Percentiles rank a stretch among this genome's conserved stretches.
These are phyloP conservation scores for Pezicula neosporulosa DNA, from an alignment of 2,329 filamentous ascomycete species.

Conservation along the genomic window DNA sequence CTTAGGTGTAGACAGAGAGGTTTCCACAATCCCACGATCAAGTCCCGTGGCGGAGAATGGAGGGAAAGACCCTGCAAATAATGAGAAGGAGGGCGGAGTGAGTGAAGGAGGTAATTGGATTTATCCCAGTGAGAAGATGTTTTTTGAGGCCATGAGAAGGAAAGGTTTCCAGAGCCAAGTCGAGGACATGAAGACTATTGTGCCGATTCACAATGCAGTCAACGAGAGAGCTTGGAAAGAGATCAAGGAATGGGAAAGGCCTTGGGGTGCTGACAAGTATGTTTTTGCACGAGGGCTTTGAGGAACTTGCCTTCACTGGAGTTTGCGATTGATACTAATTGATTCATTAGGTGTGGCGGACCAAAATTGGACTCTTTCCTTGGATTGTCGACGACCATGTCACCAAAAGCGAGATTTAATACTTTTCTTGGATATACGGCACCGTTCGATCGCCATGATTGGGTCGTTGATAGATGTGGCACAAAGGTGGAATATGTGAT, in stretches of 20 bases:
- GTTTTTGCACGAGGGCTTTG: slow-evolving; percentile 29
- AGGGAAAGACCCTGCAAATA: slow-evolving; percentile 58
- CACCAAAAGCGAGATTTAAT: slow-evolving; percentile 80
- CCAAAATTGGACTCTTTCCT: slow-evolving; percentile 82
- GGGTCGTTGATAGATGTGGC: slow-evolving; percentile 91
- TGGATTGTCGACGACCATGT: slow-evolving; percentile 67
- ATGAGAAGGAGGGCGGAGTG: slow-evolving; percentile 73
- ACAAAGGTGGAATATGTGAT: slow-evolving; percentile 90
- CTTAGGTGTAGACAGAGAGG: slow-evolving; percentile 65
- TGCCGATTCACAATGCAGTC: slow-evolving; percentile 97
- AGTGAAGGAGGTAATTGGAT: slow-evolving; percentile 83
- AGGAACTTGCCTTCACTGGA: background rate
- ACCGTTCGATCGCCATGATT: slow-evolving; percentile 96
- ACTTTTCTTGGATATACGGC: slow-evolving; percentile 81
- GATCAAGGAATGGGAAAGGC: slow-evolving; percentile 84
- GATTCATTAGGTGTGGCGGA: slow-evolving; percentile 58
- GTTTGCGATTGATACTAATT: slow-evolving; percentile 7
- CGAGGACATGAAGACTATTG: slow-evolving; percentile 83
- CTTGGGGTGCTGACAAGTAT: slow-evolving; percentile 56
- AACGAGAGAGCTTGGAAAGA: slow-evolving; percentile 95
- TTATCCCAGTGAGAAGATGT: slow-evolving; percentile 95
- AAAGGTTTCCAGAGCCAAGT: slow-evolving; percentile 73
- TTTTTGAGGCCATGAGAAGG: slow-evolving; percentile 94
- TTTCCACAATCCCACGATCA: slow-evolving; percentile 76
- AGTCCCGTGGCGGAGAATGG: slow-evolving; percentile 29